phyloP scores from a whole-genome alignment of 352 stramenopile genomes.

The Globisporangium heterothallicum region DNA sequence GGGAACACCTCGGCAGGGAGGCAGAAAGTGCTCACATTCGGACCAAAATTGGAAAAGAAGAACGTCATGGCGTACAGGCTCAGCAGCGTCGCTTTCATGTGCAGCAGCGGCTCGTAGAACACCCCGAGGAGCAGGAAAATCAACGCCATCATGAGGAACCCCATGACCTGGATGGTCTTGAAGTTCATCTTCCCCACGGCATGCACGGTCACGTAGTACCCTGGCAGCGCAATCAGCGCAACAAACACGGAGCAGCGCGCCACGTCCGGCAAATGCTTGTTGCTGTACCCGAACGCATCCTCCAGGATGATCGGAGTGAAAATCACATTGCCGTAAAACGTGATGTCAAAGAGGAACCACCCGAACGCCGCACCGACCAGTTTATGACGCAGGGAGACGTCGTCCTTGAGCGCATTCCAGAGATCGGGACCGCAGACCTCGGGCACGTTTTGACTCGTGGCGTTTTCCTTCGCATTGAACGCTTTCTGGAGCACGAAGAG shows the following conservation, averaged over 20 bases:
- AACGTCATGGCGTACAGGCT: conserved; percentile 76
- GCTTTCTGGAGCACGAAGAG: conserved; percentile 5
- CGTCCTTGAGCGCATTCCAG: conserved; percentile 19
- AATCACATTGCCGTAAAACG: conserved; percentile 88
- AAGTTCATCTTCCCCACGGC: conserved; percentile 66
- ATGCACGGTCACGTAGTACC: conserved; percentile 61
- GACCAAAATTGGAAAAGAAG: conserved; percentile 88
- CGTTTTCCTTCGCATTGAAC: conserved; percentile 58
- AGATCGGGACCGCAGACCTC: conserved; percentile 15
- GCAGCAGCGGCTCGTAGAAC: conserved; percentile 46
- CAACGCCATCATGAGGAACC: conserved; percentile 63
- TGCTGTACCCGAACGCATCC: conserved; percentile 58
- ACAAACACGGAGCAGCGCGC: conserved; percentile 65
- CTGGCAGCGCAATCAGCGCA: conserved; percentile 60
- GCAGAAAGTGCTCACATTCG: conserved; percentile 85
- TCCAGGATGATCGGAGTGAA: conserved; percentile 83
- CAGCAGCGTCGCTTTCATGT: conserved; percentile 38
- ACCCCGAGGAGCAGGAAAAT: conserved; percentile 57
- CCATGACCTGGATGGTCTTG: conserved; percentile 75
- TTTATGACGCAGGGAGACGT: conserved; percentile 33
- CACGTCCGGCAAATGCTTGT: conserved; percentile 49
- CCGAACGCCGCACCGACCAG: conserved; percentile 74
- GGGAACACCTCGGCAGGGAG: conserved; percentile 78
- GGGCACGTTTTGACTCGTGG: conserved; percentile 38
- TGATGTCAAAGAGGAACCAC: conserved; percentile 92